Evolutionary conservation across 129 eudicot species (phyloP), one percentile per base, ranked within the genome.

Genomic region (Arctium lappa): DNA sequence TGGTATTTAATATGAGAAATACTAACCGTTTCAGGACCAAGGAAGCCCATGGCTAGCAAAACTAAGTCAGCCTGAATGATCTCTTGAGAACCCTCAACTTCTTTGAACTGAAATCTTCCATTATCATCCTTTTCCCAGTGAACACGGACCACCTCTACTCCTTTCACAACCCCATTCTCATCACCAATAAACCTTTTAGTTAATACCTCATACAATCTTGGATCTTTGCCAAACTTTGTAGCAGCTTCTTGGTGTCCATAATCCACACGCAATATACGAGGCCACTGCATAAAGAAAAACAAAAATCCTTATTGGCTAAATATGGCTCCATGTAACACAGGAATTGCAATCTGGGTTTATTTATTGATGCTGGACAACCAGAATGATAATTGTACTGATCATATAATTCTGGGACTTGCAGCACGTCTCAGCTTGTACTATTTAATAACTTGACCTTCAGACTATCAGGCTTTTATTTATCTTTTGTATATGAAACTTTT

Each of bases 181-280:
- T 91, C 97, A 29, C 99, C 96, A 42, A 96, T 85, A 76, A 96
- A 93, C 74, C 97, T 84, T 74, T 93, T 96, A 12, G 99, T 96
- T 87, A 96, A 84, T 53, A 96, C 99, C 85, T 93, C 98, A 66
- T 93, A 96, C 5, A 95, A 77, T 75, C 99, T 86, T 3, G 99
- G 99, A 75, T 96, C 99, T 82, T 93, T 96, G 4, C 99, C 99
- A 77, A 96, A 96, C 82, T 96, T 96, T 46, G 88, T 81, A 66
- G 93, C 87, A 30, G 98, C 99, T 90, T 96, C 99, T 75, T 96
- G 98, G 83, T 96, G 99, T 39, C 99, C 99, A 76, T 96, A 96
- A 87, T 96, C 99, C 56, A 96, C 96, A 1, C 99, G 97, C 96
- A 96, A 93, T 39, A 96, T 80, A 38, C 97, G 98, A 69, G 99